Base-by-base conservation (phyloP, 495 filamentous ascomycete species). In the Cercophora newfieldiana region DNA sequence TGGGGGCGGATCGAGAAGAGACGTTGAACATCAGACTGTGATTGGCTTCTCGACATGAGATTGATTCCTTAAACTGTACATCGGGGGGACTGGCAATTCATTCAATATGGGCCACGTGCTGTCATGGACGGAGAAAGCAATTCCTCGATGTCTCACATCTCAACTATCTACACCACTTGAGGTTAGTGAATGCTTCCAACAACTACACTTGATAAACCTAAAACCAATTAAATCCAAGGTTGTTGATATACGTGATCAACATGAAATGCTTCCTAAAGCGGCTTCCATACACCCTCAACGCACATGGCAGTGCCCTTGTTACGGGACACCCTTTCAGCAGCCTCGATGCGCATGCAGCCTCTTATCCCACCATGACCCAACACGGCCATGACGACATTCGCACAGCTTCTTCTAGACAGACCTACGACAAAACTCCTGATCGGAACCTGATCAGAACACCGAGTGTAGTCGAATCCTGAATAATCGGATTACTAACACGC, bases 11-110 rank as follows among this genome's bases (percentile, higher is more conserved):
- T 5, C 44, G 71, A 7, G 72, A 73, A 48, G 66, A 48, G 26
- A 67, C 59, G 28, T 51, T 75, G 30, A 77, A 77, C 55, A 77
- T 77, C 18, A 67, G 74, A 26, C 50, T 77, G 21, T 77, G 59
- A 70, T 53, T 31, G 59, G 18, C n/a, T 26, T 16, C 28, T 1
- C 5, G 44, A 29, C 2, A 51, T 28, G 10, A 25, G 19, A 21
- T 47, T 60, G 57, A 60, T 51, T 61, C 59, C 24, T 16, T 26
- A 16, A 14, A 30, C 8, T 16, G 16, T 1, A 8, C 33, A 60
- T 0, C 7, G 2, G 8, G 7, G 0, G 19, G 29, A 44, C 10
- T 44, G 12, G 10, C 12, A 33, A 44, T 44, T 14, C 10, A 44
- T 14, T 44, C 10, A 14, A 44, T 14, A 14, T 14, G 12, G n/a